Evolutionary conservation across 495 filamentous ascomycete genomes (phyloP), one percentile per base, ranked within the genome.

Genomic region (Hyaloscypha finlandica): DNA sequence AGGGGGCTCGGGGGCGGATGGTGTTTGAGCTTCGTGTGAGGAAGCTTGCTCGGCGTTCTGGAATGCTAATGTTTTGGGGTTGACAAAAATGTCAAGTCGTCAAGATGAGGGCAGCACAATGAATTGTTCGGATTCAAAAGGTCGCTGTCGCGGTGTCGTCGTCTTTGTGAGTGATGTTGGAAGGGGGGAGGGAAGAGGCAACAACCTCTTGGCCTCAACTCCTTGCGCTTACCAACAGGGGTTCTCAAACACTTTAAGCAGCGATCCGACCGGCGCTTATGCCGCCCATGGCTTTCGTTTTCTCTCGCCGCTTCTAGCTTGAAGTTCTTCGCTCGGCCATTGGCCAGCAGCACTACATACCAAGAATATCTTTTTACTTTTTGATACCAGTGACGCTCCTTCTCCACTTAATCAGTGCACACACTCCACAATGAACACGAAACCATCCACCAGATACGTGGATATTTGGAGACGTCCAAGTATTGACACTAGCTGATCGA

Each of bases 11-110:
- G 20, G 61, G 67, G 63, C n/a, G 19, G 11, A 20, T 32, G 48
- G 35, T 30, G 62, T 65, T 69, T 69, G 57, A 69, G 67, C 60
- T 66, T 59, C 52, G 55, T 59, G 61, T 45, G 61, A 57, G 61
- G 62, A 45, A 42, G n/a, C 30, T 31, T 29, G 56, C 22, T 65
- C 45, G 45, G 59, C 42, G 30, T 66, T 42, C 33, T 66, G 64
- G 55, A 54, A 54, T 65, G 54, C 54, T 61, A 53, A 32, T 33
- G 4, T 62, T 62, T 57, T 32, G 35, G 48, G 35, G 32, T 2
- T 53, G 59, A 66, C 31, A 16, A 45, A 35, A 67, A 58, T 58
- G 65, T 63, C 53, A 37, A 32, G 32, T 67, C 52, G 32, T 68
- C 52, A 51, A 60, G 22, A 63, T 19, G 39, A 63, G 33, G 25